Base-by-base conservation (phyloP, 2,329 filamentous ascomycete genomes). In the Aspergillus carbonarius region DNA sequence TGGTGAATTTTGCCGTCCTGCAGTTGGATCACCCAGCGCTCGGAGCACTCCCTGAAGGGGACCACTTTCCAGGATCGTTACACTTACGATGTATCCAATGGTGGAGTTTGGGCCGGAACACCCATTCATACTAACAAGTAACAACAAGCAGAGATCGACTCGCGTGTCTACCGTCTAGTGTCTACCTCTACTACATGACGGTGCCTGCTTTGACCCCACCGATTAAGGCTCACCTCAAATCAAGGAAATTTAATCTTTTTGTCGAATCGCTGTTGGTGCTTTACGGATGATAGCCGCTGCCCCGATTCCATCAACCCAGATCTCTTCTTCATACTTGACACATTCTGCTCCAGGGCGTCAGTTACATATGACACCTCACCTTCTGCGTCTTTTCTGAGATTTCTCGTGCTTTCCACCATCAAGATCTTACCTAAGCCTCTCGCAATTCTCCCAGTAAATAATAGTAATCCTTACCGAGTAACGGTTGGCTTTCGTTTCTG, bases 1-100 rank as follows among this genome's bases (percentile, higher is more conserved):
- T 27, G 48, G 42, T 52, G 57, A 60, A 49, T 59, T 60, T 60
- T 62, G 57, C 62, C 55, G 57, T 60, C 54, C 55, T 62, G 58
- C 58, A 60, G 34, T 49, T 35, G 13, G 32, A 25, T 52, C 35
- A 44, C 44, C 39, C 37, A 54, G n/a, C 40, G 30, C 50, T 47
- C 20, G 30, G 25, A 55, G 20, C 42, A 37, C 42, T 49, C 34
- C n/a, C 34, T 39, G 37, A 42, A 20, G 23, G 35, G 27, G 39
- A 40, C 51, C 51, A 54, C 39, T 54, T 42, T 32, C 27, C 20
- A 39, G 50, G 23, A 27, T 40, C 50, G 39, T 53, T 39, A n/a
- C n/a, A n/a, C n/a, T n/a, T n/a, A 25, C 25, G 50, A 42, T 51
- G 32, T 23, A 51, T 51, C 32, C 48, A 23, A 27, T 47, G 42